Conservation (phyloP, 805 yeast genomes). For the Candida railenensis region DNA sequence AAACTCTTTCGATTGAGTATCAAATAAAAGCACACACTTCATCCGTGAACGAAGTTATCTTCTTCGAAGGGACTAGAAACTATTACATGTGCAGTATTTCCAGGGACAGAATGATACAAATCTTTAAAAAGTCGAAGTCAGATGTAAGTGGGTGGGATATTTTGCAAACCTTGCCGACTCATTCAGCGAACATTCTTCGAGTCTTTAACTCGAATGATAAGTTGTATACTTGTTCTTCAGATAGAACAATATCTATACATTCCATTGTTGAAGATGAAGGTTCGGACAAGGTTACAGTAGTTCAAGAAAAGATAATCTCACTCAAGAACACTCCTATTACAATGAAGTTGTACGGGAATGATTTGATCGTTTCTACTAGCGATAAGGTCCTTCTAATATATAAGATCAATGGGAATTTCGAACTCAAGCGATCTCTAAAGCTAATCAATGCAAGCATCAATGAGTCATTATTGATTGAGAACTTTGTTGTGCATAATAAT, state of each 20-base stretch:
- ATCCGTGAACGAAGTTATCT: conserved; percentile 44
- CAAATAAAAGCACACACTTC: conserved; percentile 51
- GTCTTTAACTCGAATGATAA: conserved; percentile 27
- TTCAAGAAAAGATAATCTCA: conserved; percentile 47
- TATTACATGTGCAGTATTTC: conserved; percentile 48
- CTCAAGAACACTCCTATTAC: conserved; percentile 52
- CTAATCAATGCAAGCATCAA: conserved; percentile 34
- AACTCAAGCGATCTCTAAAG: conserved; percentile 38
- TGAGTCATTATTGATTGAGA: conserved; percentile 47
- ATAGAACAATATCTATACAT: conserved; percentile 59
- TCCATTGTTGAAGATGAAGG: conserved; percentile 25
- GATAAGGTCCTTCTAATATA: conserved; percentile 50
- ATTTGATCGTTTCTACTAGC: conserved; percentile 49
- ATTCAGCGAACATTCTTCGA: conserved; percentile 51
- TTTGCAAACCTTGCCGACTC: conserved; percentile 58
- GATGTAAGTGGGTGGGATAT: conserved; percentile 44
- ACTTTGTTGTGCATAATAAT: conserved; percentile 31
- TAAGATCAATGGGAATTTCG: conserved; percentile 28
- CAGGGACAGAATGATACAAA: conserved; percentile 63
- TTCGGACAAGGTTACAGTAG: conserved; percentile 14
- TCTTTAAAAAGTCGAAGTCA: conserved; percentile 30
- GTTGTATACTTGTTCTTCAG: conserved; percentile 58
- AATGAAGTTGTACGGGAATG: conserved; percentile 34
- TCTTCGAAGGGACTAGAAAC: conserved; percentile 25
- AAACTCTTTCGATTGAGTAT: conserved; percentile 16